phyloP scores from a whole-genome alignment of 805 yeast genomes.

The Candida glaebosa region DNA sequence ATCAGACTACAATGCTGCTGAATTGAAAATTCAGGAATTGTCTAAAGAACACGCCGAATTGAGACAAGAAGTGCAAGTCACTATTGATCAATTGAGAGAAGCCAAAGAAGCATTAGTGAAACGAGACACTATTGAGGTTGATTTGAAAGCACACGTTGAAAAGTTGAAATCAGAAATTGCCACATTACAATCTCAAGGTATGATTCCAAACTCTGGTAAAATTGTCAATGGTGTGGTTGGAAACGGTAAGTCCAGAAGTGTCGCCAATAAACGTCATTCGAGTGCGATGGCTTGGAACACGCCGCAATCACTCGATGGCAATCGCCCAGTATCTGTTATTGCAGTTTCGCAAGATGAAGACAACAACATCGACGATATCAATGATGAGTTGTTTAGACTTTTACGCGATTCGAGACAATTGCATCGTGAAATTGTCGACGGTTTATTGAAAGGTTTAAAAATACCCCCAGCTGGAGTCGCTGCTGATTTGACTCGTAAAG shows the following conservation, averaged over 20 bases:
- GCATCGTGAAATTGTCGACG: slow-evolving; percentile 82
- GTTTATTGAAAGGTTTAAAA: slow-evolving; percentile 77
- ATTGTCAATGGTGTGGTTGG: slow-evolving; percentile 25
- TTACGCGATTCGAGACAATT: slow-evolving; percentile 68
- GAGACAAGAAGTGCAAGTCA: slow-evolving; percentile 59
- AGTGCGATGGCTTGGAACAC: slow-evolving; percentile 36
- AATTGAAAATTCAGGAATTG: slow-evolving; percentile 55
- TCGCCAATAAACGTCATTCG: slow-evolving; percentile 39
- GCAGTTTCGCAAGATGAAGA: slow-evolving; percentile 54
- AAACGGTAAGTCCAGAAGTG: slow-evolving; percentile 27
- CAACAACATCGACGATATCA: slow-evolving; percentile 61
- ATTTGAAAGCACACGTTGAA: slow-evolving; percentile 59
- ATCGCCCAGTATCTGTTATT: slow-evolving; percentile 59
- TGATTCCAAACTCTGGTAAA: slow-evolving; percentile 2
- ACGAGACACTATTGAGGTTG: slow-evolving; percentile 61
- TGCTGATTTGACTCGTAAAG: slow-evolving; percentile 78
- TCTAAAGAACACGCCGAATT: slow-evolving; percentile 58
- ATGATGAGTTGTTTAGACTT: slow-evolving; percentile 68
- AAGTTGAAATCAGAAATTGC: slow-evolving; percentile 52
- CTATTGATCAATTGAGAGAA: slow-evolving; percentile 56
- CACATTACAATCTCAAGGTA: slow-evolving; percentile 32
- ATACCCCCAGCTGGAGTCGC: slow-evolving; percentile 86
- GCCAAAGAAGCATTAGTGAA: slow-evolving; percentile 58
- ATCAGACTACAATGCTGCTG: slow-evolving; percentile 55
- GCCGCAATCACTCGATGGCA: slow-evolving; percentile 34